Evolutionary conservation across 2,329 filamentous ascomycete genomes (phyloP), one percentile per base, ranked within the genome.

Genomic region (Ophiostoma ulmi): DNA sequence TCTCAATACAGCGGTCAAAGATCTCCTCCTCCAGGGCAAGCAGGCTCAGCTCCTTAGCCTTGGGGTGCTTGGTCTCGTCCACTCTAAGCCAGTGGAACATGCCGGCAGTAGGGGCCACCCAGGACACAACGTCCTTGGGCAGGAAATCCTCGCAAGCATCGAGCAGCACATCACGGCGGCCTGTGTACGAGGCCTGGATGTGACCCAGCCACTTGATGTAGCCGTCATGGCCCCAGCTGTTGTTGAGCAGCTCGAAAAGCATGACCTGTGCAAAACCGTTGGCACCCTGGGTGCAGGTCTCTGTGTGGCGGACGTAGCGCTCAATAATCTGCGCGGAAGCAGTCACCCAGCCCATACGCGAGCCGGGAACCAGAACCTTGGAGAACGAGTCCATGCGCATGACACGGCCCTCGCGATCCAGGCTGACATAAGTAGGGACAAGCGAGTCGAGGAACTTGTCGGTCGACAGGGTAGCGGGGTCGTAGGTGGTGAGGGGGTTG

Each of bases 381-480:
- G 92, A 96, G 81, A 97, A 96, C 0, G 93, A 97, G 78, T 97
- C 94, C 80, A 97, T 86, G 48, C 94, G 91, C 82, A 97, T 84
- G 48, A 97, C 94, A 73, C 94, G 90, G 8, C 94, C 94, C 78
- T 97, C 93, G 0, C 87, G 84, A 77, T 97, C 94, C 76, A 97
- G 84, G 80, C 88, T 91, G 41, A 97, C 84, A 70, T 91, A 88
- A 1, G 90, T 91, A 0, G 93, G 93, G 5, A 93, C 84, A 6
- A 97, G 84, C 3, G 86, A 83, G 13, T 85, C 82, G 72, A 98
- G 82, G 79, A 97, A 97, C 13, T 90, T 89, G 4, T 90, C 86
- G 5, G 22, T 64, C 38, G 38, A 48, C n/a, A 67, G 65, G 20
- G 38, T 26, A 14, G 65, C 22, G n/a, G 65, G 65, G n/a, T 67